Evolutionary conservation across 2,329 filamentous ascomycete genomes (phyloP), one percentile per base, ranked within the genome.

Genomic region (Sclerotinia nivalis): DNA sequence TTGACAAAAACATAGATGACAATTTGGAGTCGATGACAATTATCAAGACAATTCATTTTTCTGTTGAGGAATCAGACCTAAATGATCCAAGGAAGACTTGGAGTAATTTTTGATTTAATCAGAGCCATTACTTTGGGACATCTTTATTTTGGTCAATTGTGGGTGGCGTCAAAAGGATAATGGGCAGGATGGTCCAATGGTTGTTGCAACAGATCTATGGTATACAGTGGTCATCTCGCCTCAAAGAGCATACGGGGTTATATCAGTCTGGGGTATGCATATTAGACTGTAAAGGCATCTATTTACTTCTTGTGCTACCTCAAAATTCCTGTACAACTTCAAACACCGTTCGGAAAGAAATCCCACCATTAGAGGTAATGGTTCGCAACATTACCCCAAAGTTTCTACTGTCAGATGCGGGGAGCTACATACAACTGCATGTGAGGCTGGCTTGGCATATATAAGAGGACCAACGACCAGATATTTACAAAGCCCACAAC

Each of bases 341-440:
- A 40, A 64, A 28, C n/a, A 52, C 22, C 34, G 20, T 31, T 40
- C 28, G 43, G 43, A 68, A 59, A 50, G 34, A 62, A 62, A 50
- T 54, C 18, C 66, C 66, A 62, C 66, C 56, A 68, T 62, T 68
- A 43, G 25, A 45, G 45, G 18, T 28, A 54, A 68, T 62, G 47
- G 18, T 52, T 34, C n/a, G 28, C 34, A 25, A 40, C 4, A 68
- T 31, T 37, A 40, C 20, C 28, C 28, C 34, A 20, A 49, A 45
- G 43, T 62, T 49, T 43, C 10, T n/a, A 10, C 8, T 62, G 56
- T 62, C 56, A 68, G 34, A 31, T 62, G 56, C 55, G 66, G 56
- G 56, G 56, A 62, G 56, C 56, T 52, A 40, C 34, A 68, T 61
- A 50, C 10, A 52, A 31, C 56, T 43, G 22, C 56, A 67, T 68